Evolutionary conservation across 2,329 filamentous ascomycete genomes (phyloP), one percentile per base, ranked within the genome.

Genomic region (Pyrenochaeta sp.): DNA sequence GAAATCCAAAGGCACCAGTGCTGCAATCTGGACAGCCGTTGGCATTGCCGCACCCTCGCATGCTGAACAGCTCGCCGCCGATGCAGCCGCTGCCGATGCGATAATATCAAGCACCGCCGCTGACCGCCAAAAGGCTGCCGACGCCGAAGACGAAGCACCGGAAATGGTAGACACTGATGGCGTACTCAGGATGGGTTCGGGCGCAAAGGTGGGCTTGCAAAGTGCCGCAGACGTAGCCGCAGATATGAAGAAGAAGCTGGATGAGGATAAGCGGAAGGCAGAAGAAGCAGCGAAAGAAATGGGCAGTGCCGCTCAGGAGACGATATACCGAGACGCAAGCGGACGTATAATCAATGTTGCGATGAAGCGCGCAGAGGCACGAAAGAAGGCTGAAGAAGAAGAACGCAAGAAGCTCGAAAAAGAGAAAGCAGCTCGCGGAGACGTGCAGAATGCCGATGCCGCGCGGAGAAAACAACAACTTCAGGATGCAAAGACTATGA

Each of bases 261-360:
- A 82, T 11, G 85, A 88, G 61, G 89, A 92, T 65, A 78, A 77
- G 49, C 75, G 76, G 49, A 78, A 79, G 32, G 80, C 79, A 2
- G 71, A 78, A 36, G 74, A 78, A 30, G 70, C 57, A 12, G 67
- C 64, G 31, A 73, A 67, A 43, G 69, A 75, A 37, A 75, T 74
- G 41, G 78, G 73, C 0, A 73, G 77, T 51, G 84, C 61, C 6
- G 64, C 68, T 5, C 63, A 63, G 33, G 92, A 97, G 77, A 96
- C 94, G 0, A 92, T 97, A 20, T 97, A 98, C 74, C 90, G 95
- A 66, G 95, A 99, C 77, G 95, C 96, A 10, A 95, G 90, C 2
- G 95, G 95, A 11, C 85, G 93, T n/a, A 88, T 96, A 49, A 93
- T 99, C 60, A 96, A 99, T 69, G 86, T 98, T 20, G 88, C 89